Conservation (phyloP, 2,329 filamentous ascomycete genomes). For the Cryoendolithus antarcticus region DNA sequence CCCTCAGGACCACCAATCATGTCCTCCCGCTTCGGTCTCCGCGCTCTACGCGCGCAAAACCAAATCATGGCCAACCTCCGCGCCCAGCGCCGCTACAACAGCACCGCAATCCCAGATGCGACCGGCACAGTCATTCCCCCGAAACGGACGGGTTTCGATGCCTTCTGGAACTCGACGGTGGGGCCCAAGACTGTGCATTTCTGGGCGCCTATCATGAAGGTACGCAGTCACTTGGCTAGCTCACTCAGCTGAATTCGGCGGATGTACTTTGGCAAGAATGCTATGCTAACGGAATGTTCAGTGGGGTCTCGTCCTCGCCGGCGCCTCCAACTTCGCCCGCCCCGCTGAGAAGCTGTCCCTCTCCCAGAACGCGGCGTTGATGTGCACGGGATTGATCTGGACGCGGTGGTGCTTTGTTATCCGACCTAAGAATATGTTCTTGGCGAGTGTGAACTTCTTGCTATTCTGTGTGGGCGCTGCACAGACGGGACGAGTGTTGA, state of each 20-base stretch:
- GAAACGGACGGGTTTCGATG: constrained; percentile 45
- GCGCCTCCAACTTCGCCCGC: constrained; percentile 80
- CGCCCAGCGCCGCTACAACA: constrained; percentile 48
- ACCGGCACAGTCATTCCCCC: constrained; percentile 16
- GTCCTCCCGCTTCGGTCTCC: constrained; percentile 46
- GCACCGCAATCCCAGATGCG: constrained; percentile 47
- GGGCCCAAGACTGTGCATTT: constrained; percentile 80
- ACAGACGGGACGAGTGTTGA: constrained; percentile 66
- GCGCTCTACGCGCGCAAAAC: constrained; percentile 41
- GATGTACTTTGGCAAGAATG: no score
- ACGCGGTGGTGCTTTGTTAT: constrained; percentile 98
- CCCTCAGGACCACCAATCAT: constrained; percentile 26
- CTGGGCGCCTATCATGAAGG: constrained; percentile 94
- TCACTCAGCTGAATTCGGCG: no score
- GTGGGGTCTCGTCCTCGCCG: constrained; percentile 89
- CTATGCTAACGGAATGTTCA: no score
- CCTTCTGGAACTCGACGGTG: constrained; percentile 46
- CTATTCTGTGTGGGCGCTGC: constrained; percentile 75
- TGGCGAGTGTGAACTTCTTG: constrained; percentile 97
- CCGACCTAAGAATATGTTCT: constrained; percentile 79
- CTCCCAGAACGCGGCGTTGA: constrained; percentile 82
- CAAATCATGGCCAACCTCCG: constrained; percentile 16
- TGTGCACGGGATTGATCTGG: constrained; percentile 89
- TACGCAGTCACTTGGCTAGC: constrained; percentile 23
- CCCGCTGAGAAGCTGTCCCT: constrained; percentile 87